Evolutionary conservation across 306 rosid species (phyloP), one percentile per base, ranked within the genome.

Genomic region (Prunus persica): DNA sequence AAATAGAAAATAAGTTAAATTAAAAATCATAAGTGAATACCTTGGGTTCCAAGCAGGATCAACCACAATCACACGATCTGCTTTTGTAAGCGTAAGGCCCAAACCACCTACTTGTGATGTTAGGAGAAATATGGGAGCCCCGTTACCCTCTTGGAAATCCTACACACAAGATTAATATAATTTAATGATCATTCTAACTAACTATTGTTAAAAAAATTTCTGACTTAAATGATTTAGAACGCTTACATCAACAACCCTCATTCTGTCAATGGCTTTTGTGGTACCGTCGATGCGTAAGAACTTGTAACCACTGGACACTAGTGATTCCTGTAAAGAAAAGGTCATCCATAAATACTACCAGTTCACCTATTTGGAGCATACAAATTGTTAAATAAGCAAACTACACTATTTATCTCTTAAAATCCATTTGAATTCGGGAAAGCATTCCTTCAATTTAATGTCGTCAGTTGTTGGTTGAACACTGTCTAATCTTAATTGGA

Each of bases 1-100:
- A 67, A 43, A 45, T 5, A 49, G 32, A 67, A 51, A 67, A 27
- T 2, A 24, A 46, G 22, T 30, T 47, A 11, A 67, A 67, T 12
- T 20, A 66, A 65, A 34, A 52, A 14, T 2, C 18, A 46, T 14
- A 13, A 71, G 7, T 71, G 66, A 61, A 49, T 50, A 95, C 98
- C 98, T 95, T 14, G 98, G 98, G 82, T 95, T 95, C 97, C 98
- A 95, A 79, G 98, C 97, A 82, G 98, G 98, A 85, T 95, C 97
- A 71, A 89, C 98, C 46, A 95, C 97, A 83, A 95, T 95, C 72
- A 95, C 98, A 75, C 98, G 96, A 81, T 92, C 97, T 76, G 98
- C 98, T 86, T 86, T 88, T 64, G 98, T 92, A 71, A 95, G 98
- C 8, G 97, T 95, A 28, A 92, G 89, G 82, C 98, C 98, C 78